Percentiles rank a stretch among this genome's conserved stretches.
Conservation (phyloP, 2,329 filamentous ascomycete genomes). For the Aaosphaeria arxii region DNA sequence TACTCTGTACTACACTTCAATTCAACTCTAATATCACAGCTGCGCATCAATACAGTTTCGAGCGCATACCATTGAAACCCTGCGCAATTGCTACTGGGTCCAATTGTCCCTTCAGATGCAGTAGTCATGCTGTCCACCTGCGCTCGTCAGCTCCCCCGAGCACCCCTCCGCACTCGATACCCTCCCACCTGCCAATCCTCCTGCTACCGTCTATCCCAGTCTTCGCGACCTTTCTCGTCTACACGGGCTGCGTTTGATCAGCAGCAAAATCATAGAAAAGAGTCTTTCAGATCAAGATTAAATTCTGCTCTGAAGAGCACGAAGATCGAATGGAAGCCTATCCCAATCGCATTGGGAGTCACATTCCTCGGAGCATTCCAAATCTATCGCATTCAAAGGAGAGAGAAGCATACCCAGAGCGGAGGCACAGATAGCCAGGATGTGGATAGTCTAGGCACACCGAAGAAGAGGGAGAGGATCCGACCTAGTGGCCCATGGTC, state of each 20-base stretch:
- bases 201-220: slow-evolving; percentile 14
- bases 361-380: slow-evolving; percentile 80
- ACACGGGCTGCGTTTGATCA: slow-evolving; percentile 41
- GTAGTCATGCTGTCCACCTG: slow-evolving; percentile 25
- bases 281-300: slow-evolving; percentile 57
- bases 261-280: slow-evolving; percentile 42
- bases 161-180: slow-evolving; percentile 11
- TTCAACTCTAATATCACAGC: no score
- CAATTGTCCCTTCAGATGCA: slow-evolving; percentile 5
- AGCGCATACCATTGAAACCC: no score
- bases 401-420: slow-evolving; percentile 44
- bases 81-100: no score
- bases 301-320: slow-evolving; percentile 60
- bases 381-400: slow-evolving; percentile 69
- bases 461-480: slow-evolving; percentile 59
- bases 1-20: background rate
- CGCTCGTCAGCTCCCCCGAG: slow-evolving; percentile 24
- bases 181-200: slow-evolving; percentile 8
- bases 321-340: slow-evolving; percentile 82
- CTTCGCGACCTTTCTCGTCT: slow-evolving; percentile 37
- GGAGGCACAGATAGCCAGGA: slow-evolving; percentile 47
- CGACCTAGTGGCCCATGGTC: slow-evolving; percentile 83
- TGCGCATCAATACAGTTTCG: no score
- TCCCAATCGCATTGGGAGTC: slow-evolving; percentile 82
- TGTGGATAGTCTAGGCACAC: slow-evolving; percentile 39